phyloP scores from a whole-genome alignment of 495 filamentous ascomycete genomes.

The Darksidea phi region DNA sequence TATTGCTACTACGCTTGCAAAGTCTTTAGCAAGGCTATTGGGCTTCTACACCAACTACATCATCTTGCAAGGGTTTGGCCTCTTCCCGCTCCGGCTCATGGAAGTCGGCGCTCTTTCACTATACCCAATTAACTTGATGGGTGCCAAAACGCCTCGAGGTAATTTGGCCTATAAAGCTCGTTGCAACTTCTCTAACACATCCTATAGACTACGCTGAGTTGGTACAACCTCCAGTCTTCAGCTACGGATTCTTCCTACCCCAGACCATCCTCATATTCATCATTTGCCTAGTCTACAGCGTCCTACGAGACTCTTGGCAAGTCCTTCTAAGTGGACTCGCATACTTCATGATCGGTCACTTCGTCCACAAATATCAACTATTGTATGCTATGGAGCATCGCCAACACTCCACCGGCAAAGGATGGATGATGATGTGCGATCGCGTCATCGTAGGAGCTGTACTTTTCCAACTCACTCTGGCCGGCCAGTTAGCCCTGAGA shows the following conservation, averaged over 20 bases:
- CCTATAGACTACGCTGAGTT: conserved; percentile 75
- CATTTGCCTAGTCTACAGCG: conserved; percentile 91
- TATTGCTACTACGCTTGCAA: conserved; percentile 73
- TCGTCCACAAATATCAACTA: conserved; percentile 97
- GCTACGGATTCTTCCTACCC: conserved; percentile 93
- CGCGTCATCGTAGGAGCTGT: conserved; percentile 78
- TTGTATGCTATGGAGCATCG: conserved; percentile 98
- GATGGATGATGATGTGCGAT: conserved; percentile 94
- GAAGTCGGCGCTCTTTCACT: conserved; percentile 82
- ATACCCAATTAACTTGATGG: conserved; percentile 76
- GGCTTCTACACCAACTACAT: conserved; percentile 94
- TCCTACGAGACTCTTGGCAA: conserved; percentile 77
- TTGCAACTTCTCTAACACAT: conserved; percentile 8
- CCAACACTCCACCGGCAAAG: conserved; percentile 88
- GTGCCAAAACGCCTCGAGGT: conserved; percentile 81
- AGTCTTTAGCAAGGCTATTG: conserved; percentile 67
- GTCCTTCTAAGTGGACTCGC: conserved; percentile 79
- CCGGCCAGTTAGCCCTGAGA: conserved; percentile 77
- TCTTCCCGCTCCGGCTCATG: conserved; percentile 89
- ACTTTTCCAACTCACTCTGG: conserved; percentile 88
- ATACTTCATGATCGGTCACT: conserved; percentile 87
- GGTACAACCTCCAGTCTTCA: conserved; percentile 79
- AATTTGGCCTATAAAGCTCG: conserved; percentile 6
- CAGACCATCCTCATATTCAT: conserved; percentile 88
- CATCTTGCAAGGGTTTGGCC: conserved; percentile 83